phyloP scores from a whole-genome alignment of 148 eudicot genomes.

The Rhododendron griersonianum region DNA sequence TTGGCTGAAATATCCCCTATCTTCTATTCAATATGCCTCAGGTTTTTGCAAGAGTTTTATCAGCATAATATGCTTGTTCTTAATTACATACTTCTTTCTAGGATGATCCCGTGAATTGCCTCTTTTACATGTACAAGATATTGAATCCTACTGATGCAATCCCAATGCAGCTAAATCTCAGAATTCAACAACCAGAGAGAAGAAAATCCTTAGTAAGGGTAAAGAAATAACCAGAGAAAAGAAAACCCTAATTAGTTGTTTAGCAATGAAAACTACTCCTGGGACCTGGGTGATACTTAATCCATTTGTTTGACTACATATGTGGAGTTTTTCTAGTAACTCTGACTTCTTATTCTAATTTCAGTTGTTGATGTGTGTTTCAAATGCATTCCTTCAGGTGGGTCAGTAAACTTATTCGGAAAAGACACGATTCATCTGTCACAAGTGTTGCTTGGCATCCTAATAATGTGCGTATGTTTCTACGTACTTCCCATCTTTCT shows the following conservation, averaged over 20 bases:
- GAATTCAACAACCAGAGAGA: not conserved
- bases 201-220: not conserved
- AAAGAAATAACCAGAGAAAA: not conserved
- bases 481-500: not conserved
- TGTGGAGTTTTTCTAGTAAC: not conserved
- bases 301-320: not conserved
- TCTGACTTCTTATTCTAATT: not conserved
- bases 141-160: not conserved
- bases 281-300: not conserved
- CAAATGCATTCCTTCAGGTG: slow-evolving; percentile 55
- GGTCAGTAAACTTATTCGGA: slow-evolving; percentile 98
- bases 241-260: not conserved
- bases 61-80: not conserved
- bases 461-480: slow-evolving; percentile 60
- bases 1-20: not conserved
- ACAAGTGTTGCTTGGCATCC: slow-evolving; percentile 99
- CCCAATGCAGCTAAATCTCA: not conserved
- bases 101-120: not conserved
- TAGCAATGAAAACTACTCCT: not conserved
- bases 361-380: slow-evolving; percentile 11
- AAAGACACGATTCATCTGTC: slow-evolving; percentile 92
- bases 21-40: not conserved
- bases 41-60: not conserved
- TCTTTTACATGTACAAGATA: not conserved
- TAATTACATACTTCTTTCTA: not conserved